Percentiles rank a stretch among this genome's conserved stretches.
Conservation (phyloP, 2,329 filamentous ascomycete species). For the Nannizziopsis arthrosporioides region DNA sequence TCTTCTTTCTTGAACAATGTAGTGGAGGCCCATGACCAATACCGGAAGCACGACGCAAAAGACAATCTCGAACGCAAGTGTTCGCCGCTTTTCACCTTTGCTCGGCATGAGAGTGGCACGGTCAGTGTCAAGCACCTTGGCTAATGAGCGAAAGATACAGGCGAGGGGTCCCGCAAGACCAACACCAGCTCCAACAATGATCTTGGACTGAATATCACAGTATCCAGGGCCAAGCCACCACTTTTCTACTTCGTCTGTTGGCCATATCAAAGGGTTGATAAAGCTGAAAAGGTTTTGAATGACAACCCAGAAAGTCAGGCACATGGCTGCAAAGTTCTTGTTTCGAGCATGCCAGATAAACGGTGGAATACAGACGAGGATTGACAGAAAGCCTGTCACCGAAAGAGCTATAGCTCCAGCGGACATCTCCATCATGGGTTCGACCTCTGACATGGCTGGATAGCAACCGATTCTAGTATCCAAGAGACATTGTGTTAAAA, state of each 20-base stretch:
- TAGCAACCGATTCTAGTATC: background rate
- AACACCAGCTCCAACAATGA: slow-evolving; percentile 43
- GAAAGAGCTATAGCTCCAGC: slow-evolving; percentile 35
- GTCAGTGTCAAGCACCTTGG: slow-evolving; percentile 49
- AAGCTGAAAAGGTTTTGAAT: slow-evolving; percentile 48
- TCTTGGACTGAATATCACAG: slow-evolving; percentile 53
- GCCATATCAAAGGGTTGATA: slow-evolving; percentile 55
- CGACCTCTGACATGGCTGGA: background rate
- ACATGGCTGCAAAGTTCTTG: slow-evolving; percentile 48
- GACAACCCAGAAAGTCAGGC: slow-evolving; percentile 45
- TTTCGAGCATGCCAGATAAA: slow-evolving; percentile 50
- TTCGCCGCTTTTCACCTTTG: slow-evolving; percentile 37
- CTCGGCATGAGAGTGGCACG: slow-evolving; percentile 42
- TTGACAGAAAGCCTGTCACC: slow-evolving; percentile 38
- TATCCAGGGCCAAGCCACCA: slow-evolving; percentile 50
- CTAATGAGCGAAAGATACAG: slow-evolving; percentile 51
- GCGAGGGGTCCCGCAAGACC: slow-evolving; percentile 43
- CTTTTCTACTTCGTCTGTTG: slow-evolving; percentile 41
- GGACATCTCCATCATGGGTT: slow-evolving; percentile 14
- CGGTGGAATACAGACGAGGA: slow-evolving; percentile 45
- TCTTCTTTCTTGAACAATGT: slow-evolving; percentile 47
- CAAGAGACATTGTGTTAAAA: background rate
- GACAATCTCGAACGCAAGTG: slow-evolving; percentile 40
- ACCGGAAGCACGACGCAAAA: slow-evolving; percentile 47
- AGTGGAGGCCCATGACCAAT: slow-evolving; percentile 46